Conservation (phyloP, 2,329 filamentous ascomycete species). For the Achaetomium macrosporum region DNA sequence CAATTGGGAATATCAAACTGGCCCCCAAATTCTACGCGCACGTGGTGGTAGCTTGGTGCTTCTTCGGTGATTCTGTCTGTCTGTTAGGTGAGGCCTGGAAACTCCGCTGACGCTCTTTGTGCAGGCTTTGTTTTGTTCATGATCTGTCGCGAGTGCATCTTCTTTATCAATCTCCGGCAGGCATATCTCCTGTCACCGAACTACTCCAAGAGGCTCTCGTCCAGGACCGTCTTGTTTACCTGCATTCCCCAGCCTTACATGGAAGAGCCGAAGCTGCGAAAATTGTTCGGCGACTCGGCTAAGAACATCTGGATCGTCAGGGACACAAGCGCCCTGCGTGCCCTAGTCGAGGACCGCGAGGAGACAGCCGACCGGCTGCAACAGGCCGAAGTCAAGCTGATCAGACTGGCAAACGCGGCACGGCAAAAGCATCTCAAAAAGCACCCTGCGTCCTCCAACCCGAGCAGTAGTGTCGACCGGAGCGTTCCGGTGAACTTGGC, state of each 20-base stretch:
- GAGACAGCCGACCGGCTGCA: slow-evolving; percentile 73
- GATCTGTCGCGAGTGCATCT: slow-evolving; percentile 84
- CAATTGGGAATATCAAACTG: slow-evolving; percentile 47
- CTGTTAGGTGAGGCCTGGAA: neutral
- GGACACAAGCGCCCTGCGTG: slow-evolving; percentile 66
- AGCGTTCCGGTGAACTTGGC: neutral
- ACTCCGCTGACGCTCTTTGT: neutral
- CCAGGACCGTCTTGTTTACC: slow-evolving; percentile 87
- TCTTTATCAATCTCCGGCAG: slow-evolving; percentile 89
- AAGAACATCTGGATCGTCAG: slow-evolving; percentile 79
- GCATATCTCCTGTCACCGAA: slow-evolving; percentile 84
- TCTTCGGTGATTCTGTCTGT: slow-evolving; percentile 48
- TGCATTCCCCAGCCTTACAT: slow-evolving; percentile 75
- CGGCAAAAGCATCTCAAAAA: slow-evolving; percentile 43
- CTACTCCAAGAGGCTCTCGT: slow-evolving; percentile 79
- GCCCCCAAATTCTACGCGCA: slow-evolving; percentile 72
- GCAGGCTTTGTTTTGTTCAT: slow-evolving; percentile 76
- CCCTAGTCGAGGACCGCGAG: slow-evolving; percentile 72
- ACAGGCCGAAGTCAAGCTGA: slow-evolving; percentile 72
- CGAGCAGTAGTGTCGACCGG: slow-evolving; percentile 3
- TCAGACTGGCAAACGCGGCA: slow-evolving; percentile 64
- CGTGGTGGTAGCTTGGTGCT: slow-evolving; percentile 72
- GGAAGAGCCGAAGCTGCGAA: slow-evolving; percentile 63
- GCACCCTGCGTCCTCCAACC: slow-evolving; percentile 9
- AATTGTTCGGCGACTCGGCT: slow-evolving; percentile 72